Evolutionary conservation across 805 yeast species (phyloP), one percentile per base, ranked within the genome.

Genomic region (Torulaspora microellipsoides): DNA sequence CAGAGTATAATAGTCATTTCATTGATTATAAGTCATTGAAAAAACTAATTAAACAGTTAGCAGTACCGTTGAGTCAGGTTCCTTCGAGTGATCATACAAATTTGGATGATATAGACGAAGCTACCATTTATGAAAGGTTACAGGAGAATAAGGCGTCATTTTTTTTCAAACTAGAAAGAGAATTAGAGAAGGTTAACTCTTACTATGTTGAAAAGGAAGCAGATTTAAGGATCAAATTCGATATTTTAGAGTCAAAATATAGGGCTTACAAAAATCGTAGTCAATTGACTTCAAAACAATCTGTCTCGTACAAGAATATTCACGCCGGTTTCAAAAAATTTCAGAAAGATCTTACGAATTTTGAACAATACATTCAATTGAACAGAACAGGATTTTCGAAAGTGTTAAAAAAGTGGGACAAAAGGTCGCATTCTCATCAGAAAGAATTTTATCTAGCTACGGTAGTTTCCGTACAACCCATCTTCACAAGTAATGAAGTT

Each of bases 381-480:
- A 93, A 93, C 62, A 96, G 90, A 58, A 87, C 95, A 0, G 99
- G 99, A 11, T 93, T 93, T 65, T 82, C 95, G 15, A 93, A 93
- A 67, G 97, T 88, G 25, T 76, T 93, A 57, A 93, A 93, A 64
- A 93, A 93, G 68, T 93, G 99, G 99, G 99, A 93, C 67, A 93
- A 93, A 66, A 73, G 97, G 49, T 88, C 96, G 15, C 89, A 91
- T 58, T 86, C 96, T 2, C 95, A 87, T 54, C 89, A 96, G 6
- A 89, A 90, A 59, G 99, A 93, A 61, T 72, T 93, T 40, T 93
- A 90, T 61, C 73, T 93, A 38, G 81, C 88, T 27, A 84, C 96
- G 0, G 96, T 96, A 0, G 95, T 93, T 11, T 88, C 87, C 48
- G 96, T 93, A 5, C 99, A 93, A 65, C 98, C 99, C 0, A 95